Evolutionary conservation across 495 filamentous ascomycete species (phyloP), one percentile per base, ranked within the genome.

Genomic region (Aspergillus campestris): DNA sequence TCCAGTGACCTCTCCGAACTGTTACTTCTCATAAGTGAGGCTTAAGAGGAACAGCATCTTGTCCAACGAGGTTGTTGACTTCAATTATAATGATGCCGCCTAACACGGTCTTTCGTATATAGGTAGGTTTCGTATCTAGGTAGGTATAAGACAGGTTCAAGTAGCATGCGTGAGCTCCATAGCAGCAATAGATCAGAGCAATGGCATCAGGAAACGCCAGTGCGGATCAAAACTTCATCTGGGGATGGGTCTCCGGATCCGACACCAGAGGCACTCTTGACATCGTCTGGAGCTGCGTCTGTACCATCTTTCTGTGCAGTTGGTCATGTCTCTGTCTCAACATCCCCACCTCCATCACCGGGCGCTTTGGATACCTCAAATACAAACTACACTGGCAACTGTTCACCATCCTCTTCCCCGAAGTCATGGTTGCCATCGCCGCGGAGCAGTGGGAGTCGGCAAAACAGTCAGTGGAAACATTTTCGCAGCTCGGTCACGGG

Each of bases 261-360:
- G 32, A 41, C 31, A 38, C 18, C 11, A 31, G 48, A 6, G 38
- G 35, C 5, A 34, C 42, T 5, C 40, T 38, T n/a, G 48, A 50
- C 13, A 50, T 50, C 31, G 13, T 50, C 11, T 50, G 42, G 48
- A 27, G 35, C 12, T 50, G 41, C 11, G 14, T 33, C 5, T 44
- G 38, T 2, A 42, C 42, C 6, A 24, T 50, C 15, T 41, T 42
- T 31, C 38, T 42, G 31, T 42, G 33, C 18, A 37, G 38, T 8
- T 49, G 41, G 41, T 44, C 47, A 6, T 40, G 44, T 11, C 47
- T 44, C 3, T 42, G 44, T 11, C 13, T 35, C 15, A 29, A 38
- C 10, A 42, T 49, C n/a, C 47, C 47, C 3, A 18, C 7, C 5
- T 37, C 40, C 10, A 34, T 44, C 18, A 12, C 29, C n/a, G 31